Evolutionary conservation across 2,329 filamentous ascomycete genomes (phyloP), one percentile per base, ranked within the genome.

Genomic region (Pestalotiopsis sp.): DNA sequence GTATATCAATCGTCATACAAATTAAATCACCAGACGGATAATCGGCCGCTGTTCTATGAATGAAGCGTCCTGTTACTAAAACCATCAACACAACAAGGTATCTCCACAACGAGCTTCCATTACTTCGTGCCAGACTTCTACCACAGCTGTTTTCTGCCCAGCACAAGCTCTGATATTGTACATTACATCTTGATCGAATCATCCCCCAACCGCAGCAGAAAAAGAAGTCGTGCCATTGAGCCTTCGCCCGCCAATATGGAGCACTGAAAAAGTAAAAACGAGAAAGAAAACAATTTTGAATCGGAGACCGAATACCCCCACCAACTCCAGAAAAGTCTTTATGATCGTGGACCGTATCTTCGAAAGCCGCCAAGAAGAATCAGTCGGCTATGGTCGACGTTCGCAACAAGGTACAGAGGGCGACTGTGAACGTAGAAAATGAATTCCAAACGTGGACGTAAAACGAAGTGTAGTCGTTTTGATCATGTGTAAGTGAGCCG

Each of bases 161-260:
- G 52, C 25, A 57, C 36, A 31, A 66, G 63, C 41, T 66, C 39
- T 45, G 36, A 57, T 66, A 66, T 66, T 66, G 63, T 66, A 66
- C 63, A 66, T 66, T 66, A 66, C 52, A 25, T 66, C 39, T 66
- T 66, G 14, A 65, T 31, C 31, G 31, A 66, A 57, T 66, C 63
- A 39, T 58, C 63, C 52, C 13, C 63, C 17, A 13, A 13, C 49
- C 25, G 13, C n/a, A 49, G 25, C 39, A 39, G 62, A 25, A 65
- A 36, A 49, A 38, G n/a, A 65, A 23, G 17, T 31, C 14, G 38
- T 23, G 39, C 60, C 6, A 4, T 27, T 57, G 25, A 14, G 12
- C 14, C 45, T 14, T 57, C 39, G n/a, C 20, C 39, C 61, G 23
- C 14, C 13, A 52, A 45, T n/a, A 64, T 64, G 14, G 38, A 64